These are phyloP conservation scores for Diaporthe australafricana DNA, from an alignment of 2,329 filamentous ascomycete genomes.

Conservation along the genomic window DNA sequence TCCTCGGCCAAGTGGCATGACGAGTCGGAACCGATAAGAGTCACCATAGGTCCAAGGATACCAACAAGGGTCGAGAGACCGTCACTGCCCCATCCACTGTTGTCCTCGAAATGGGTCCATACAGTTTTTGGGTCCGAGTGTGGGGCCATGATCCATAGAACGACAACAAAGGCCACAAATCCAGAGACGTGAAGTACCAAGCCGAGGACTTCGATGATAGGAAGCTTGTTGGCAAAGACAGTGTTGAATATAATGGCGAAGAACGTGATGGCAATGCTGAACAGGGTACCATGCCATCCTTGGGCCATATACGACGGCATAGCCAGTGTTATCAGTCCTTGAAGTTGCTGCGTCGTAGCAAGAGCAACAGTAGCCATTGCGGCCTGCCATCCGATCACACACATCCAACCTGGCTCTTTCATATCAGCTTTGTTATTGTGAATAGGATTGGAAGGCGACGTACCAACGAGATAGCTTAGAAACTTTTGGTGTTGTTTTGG, in stretches of 20 bases:
- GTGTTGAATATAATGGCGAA: constrained; percentile 2
- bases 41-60: constrained; percentile 8
- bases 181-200: background rate
- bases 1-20: constrained; percentile 13
- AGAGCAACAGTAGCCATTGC: constrained; percentile 11
- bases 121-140: constrained; percentile 1
- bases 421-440: background rate
- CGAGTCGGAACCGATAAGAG: constrained; percentile 3
- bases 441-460: background rate
- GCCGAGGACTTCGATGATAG: background rate
- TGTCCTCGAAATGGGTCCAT: constrained; percentile 2
- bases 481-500: constrained; percentile 12
- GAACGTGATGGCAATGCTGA: constrained; percentile 2
- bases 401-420: background rate
- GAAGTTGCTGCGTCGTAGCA: constrained; percentile 10
- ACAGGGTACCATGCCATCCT: constrained; percentile 13
- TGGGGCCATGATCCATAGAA: background rate
- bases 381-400: constrained; percentile 15
- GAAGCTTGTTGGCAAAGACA: background rate
- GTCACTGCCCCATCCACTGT: background rate
- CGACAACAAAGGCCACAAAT: constrained; percentile 4
- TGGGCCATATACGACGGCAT: background rate
- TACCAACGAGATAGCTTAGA: constrained; percentile 10
- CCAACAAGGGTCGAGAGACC: constrained; percentile 12
- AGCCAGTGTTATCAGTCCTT: background rate